Evolutionary conservation across 257 asterid species (phyloP).

Genomic region (Plantago ovata): DNA sequence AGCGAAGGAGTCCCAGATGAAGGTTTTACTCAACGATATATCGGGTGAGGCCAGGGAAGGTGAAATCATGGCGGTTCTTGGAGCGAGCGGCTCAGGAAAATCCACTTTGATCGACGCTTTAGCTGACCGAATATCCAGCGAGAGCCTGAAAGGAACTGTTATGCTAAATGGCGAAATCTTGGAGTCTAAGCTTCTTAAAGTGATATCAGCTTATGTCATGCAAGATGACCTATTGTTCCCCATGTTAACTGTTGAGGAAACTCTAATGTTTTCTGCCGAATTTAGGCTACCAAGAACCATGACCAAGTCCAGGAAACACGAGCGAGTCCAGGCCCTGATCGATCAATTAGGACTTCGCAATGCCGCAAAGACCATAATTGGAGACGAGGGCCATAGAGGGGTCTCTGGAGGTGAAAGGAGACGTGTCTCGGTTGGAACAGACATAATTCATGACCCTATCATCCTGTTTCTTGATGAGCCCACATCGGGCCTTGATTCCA

Average conservation of each 20-base stretch:
- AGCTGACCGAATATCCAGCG: slow-evolving; percentile 47
- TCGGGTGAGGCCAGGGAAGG: slow-evolving; percentile 63
- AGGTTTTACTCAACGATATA: slow-evolving; percentile 34
- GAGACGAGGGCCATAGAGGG: slow-evolving; percentile 65
- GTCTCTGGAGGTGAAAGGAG: slow-evolving; percentile 53
- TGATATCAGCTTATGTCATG: slow-evolving; percentile 59
- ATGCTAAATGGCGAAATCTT: slow-evolving; percentile 45
- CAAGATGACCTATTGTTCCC: slow-evolving; percentile 56
- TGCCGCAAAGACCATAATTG: slow-evolving; percentile 46
- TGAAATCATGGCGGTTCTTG: slow-evolving; percentile 55
- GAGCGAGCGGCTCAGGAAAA: slow-evolving; percentile 67
- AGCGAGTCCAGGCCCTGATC: slow-evolving; percentile 46
- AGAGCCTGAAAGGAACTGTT: slow-evolving; percentile 44
- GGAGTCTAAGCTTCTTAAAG: slow-evolving; percentile 47
- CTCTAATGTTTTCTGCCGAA: slow-evolving; percentile 56
- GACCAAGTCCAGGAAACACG: slow-evolving; percentile 34
- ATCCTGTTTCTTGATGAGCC: slow-evolving; percentile 60
- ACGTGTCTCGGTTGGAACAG: slow-evolving; percentile 54
- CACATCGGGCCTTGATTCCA: slow-evolving; percentile 56
- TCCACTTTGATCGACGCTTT: slow-evolving; percentile 53
- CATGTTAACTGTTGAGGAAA: slow-evolving; percentile 55
- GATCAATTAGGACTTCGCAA: slow-evolving; percentile 46
- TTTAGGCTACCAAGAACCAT: slow-evolving; percentile 45
- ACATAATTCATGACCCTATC: slow-evolving; percentile 59
- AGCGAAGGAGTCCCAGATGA: slow-evolving; percentile 11